Base-by-base conservation (phyloP, 805 yeast genomes). In the Yamadazyma phyllophila region DNA sequence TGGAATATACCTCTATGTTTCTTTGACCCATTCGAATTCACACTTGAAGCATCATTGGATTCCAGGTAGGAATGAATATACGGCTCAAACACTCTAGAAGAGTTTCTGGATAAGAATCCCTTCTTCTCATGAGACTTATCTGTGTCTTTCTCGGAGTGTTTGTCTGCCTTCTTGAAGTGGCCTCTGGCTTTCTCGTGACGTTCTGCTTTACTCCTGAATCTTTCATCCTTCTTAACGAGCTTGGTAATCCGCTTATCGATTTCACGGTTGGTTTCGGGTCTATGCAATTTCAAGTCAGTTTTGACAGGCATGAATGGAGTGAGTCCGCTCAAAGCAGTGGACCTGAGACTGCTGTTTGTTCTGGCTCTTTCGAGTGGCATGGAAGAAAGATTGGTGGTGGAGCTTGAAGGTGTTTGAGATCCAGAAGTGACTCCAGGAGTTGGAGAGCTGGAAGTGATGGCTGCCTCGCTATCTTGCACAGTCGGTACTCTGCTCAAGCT, bases 191-290 rank as follows among this genome's bases (percentile, higher is more conserved):
- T 52, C 29, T 35, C 50, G 35, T 41, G 44, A 30, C 26, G 16
- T 30, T 47, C 45, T 14, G 33, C 20, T 29, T 44, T 43, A 2
- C 26, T 39, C 14, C 45, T 46, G 15, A 41, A 7, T 17, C 61
- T 62, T 42, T 63, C 71, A 20, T 67, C 72, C 29, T 58, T 56
- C 45, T 61, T 65, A 31, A 65, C 59, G 46, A 61, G 39, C 39
- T 62, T 65, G n/a, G 66, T 57, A 16, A 67, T 62, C 29, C 63
- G 51, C 49, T 57, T 62, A 49, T 68, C 73, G 9, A 66, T 40
- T 32, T 66, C 69, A 35, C 57, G 55, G 50, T 60, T 64, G 33
- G 47, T 46, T 11, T 51, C 50, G 17, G 31, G 33, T n/a, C 40
- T 37, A 11, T 48, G 47, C 30, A 53, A 37, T 26, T 54, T 53